Percentiles rank a stretch among this genome's conserved stretches.
Evolutionary conservation across 1,284 basidiomycete genomes (phyloP).

Genomic region (Malassezia psittaci): DNA sequence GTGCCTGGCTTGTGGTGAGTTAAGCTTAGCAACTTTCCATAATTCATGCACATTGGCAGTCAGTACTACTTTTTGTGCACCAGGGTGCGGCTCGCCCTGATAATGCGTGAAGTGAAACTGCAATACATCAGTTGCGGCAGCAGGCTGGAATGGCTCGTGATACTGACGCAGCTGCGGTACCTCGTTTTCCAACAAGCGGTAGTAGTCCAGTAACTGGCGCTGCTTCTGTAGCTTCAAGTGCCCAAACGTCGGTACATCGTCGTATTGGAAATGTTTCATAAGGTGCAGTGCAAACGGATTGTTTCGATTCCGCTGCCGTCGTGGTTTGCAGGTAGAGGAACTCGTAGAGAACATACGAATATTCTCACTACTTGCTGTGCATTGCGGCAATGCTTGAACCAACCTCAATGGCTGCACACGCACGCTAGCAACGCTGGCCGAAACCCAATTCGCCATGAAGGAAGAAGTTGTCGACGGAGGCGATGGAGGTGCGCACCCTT

Average conservation of each 20-base stretch:
- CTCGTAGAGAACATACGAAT: background rate
- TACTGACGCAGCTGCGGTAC: constrained; percentile 40
- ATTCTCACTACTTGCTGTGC: too few species aligned
- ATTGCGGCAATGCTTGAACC: too few species aligned
- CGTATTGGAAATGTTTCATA: constrained; percentile 37
- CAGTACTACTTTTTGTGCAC: constrained; percentile 46
- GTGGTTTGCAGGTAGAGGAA: constrained; percentile 20
- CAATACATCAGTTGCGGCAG: constrained; percentile 23
- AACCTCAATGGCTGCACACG: too few species aligned
- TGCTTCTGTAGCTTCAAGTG: constrained; percentile 32
- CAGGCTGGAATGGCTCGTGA: constrained; percentile 39
- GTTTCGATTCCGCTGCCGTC: constrained; percentile 21
- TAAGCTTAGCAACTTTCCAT: constrained; percentile 21
- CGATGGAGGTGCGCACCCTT: constrained; percentile 13
- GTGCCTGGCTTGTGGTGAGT: constrained; percentile 31
- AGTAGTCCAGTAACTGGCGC: constrained; percentile 34
- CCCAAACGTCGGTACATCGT: constrained; percentile 43
- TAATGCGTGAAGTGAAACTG: constrained; percentile 46
- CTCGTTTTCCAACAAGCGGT: constrained; percentile 35
- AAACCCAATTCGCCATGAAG: background rate
- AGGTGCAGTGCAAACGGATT: constrained; percentile 30
- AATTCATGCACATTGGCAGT: constrained; percentile 34
- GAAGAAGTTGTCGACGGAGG: background rate
- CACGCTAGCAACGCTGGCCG: background rate
- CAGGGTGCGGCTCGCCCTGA: constrained; percentile 48